Evolutionary conservation across 225 moss, liverwort and hornwort species (phyloP), one percentile per base, ranked within the genome.

Genomic region (Anthoceros angustus): DNA sequence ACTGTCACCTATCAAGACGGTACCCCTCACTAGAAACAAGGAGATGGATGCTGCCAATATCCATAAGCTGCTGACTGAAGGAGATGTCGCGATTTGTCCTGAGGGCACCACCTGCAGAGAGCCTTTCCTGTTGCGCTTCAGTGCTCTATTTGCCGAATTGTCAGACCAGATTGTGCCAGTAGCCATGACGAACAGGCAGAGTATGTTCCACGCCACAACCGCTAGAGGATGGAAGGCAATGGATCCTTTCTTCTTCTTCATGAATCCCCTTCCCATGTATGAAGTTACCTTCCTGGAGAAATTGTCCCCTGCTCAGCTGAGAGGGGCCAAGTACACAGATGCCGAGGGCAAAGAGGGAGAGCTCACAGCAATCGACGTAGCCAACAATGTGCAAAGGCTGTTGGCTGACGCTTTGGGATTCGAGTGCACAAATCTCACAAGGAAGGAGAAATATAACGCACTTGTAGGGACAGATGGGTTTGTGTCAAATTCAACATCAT

Each of bases 91-190:
- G 14, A 90, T 94, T 2, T 94, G 93, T 4, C 93, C 93, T 0
- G 93, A 94, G n/a, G 93, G 93, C 0, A 94, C 93, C 0, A 94
- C 93, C 0, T 94, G 93, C 64, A 70, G 93, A 2, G 93, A 94
- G 77, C 93, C 93, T 0, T 93, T 80, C 20, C 73, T 93, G 18
- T 77, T 93, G 0, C 74, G 93, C 0, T 93, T 93, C 25, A 87
- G 87, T n/a, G 74, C 90, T 4, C 42, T 94, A 6, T 94, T 94
- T 15, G 93, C 93, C 0, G 90, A 90, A 62, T 66, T 94, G 0
- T 81, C 93, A 0, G 87, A 94, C 11, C 83, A 87, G 39, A 94
- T 94, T 5, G 90, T 94, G 0, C 93, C 93, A 0, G 93, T 94
- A 32, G 76, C 83, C 18, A 94, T 90, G 90, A 94, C 84, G 25